A percentile compares a stretch with the other conserved stretches of the same genome.
Evolutionary conservation across 495 filamentous ascomycete species (phyloP).

Genomic region (Amphirosellinia nigrospora): DNA sequence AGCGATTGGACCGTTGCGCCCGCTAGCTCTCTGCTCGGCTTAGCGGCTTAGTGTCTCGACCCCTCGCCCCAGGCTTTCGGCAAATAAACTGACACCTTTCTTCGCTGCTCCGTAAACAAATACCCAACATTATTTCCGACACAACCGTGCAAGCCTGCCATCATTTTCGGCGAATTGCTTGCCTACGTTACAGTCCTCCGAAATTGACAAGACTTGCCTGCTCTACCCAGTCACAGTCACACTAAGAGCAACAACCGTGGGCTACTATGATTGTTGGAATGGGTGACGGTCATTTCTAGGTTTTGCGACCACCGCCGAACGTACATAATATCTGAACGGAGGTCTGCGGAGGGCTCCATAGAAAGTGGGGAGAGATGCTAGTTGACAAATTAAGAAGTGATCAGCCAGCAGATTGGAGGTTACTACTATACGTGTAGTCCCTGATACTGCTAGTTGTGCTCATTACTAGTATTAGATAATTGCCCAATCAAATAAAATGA

Average conservation of each 20-base stretch:
- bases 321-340: too few relatives aligned
- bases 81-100: conserved; percentile 3
- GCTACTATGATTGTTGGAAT: neutral
- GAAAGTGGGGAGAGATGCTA: neutral
- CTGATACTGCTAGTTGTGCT: neutral
- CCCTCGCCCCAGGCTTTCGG: conserved; percentile 20
- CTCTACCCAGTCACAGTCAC: neutral
- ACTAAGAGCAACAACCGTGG: neutral
- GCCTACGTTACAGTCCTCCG: conserved; percentile 19
- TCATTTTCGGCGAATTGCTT: neutral
- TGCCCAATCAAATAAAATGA: neutral
- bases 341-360: too few relatives aligned
- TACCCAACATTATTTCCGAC: neutral
- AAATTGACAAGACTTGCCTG: neutral
- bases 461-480: neutral
- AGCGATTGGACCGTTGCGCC: conserved; percentile 1
- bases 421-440: too few relatives aligned
- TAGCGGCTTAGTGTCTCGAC: conserved; percentile 9
- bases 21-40: conserved; percentile 3
- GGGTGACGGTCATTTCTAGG: neutral
- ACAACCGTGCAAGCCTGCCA: neutral
- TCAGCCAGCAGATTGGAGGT: neutral
- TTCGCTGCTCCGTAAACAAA: neutral
- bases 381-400: conserved; percentile 13
- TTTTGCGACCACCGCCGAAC: neutral